A percentile compares a stretch with the other conserved stretches of the same genome.
phyloP scores from a whole-genome alignment of 805 yeast genomes.

The Starmerella bombicola region DNA sequence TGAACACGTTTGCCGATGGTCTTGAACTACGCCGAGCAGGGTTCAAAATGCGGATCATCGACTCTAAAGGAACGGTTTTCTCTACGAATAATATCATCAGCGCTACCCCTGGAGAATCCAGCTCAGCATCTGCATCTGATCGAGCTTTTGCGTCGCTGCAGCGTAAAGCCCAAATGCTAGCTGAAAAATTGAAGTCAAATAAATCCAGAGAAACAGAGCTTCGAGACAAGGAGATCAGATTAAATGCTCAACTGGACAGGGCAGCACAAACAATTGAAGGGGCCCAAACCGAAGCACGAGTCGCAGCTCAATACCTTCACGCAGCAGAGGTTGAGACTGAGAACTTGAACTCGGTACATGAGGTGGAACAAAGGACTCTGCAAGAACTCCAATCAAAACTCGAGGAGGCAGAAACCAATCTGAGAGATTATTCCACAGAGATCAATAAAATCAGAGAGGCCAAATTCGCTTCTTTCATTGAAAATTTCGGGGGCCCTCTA shows the following conservation, averaged over 20 bases:
- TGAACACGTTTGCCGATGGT: slow-evolving; percentile 60
- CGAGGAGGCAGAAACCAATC: background rate
- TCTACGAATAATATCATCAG: slow-evolving; percentile 85
- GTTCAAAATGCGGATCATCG: slow-evolving; percentile 54
- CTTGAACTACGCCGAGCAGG: slow-evolving; percentile 58
- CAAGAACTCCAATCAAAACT: background rate
- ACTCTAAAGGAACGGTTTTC: slow-evolving; percentile 73
- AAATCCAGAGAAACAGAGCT: slow-evolving; percentile 29
- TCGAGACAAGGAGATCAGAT: slow-evolving; percentile 28
- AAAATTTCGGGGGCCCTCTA: slow-evolving; percentile 13
- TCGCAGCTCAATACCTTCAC: slow-evolving; percentile 8
- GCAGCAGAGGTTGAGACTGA: background rate
- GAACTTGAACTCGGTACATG: background rate
- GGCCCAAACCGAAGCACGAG: slow-evolving; percentile 5
- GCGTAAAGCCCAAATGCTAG: slow-evolving; percentile 11
- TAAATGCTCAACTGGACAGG: slow-evolving; percentile 6
- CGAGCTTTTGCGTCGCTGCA: slow-evolving; percentile 17
- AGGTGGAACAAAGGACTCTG: too few species aligned
- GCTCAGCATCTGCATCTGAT: slow-evolving; percentile 8
- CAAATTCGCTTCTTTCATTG: slow-evolving; percentile 12
- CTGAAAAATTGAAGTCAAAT: slow-evolving; percentile 24
- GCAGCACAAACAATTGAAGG: background rate
- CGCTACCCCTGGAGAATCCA: slow-evolving; percentile 38
- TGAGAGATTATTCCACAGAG: background rate
- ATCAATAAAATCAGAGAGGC: background rate